phyloP scores from a whole-genome alignment of 306 rosid species.

The Arachis hypogaea region DNA sequence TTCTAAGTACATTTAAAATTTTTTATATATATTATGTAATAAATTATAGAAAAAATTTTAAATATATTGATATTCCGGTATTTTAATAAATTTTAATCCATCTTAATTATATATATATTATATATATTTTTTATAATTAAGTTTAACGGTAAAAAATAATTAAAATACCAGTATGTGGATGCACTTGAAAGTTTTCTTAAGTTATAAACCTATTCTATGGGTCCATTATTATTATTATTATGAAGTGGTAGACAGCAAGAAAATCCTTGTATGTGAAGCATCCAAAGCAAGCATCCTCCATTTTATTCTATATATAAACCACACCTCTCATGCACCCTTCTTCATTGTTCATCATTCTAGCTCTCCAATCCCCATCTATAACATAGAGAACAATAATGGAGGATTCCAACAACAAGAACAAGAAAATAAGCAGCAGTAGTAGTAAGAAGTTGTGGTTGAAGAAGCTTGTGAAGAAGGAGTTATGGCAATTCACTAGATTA shows the following conservation, averaged over 20 bases:
- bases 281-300: slow-evolving; percentile 35
- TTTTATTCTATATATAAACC: slow-evolving; percentile 23
- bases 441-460: slow-evolving; percentile 50
- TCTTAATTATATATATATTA: no score
- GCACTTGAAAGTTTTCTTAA: no score
- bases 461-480: slow-evolving; percentile 61
- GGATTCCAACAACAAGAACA: neutral
- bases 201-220: no score
- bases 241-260: slow-evolving; percentile 17
- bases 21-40: no score
- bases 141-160: no score
- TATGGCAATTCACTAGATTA: slow-evolving; percentile 52
- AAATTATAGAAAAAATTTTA: no score
- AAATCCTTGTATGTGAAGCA: slow-evolving; percentile 37
- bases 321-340: neutral
- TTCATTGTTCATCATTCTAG: neutral
- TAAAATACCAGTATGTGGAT: no score
- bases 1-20: no score
- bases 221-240: no score
- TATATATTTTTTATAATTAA: no score
- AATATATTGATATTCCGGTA: no score
- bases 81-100: no score
- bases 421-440: slow-evolving; percentile 19
- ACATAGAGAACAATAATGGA: neutral
- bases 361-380: neutral